Conservation (phyloP, 441 rosid species). For the Eruca vesicaria region DNA sequence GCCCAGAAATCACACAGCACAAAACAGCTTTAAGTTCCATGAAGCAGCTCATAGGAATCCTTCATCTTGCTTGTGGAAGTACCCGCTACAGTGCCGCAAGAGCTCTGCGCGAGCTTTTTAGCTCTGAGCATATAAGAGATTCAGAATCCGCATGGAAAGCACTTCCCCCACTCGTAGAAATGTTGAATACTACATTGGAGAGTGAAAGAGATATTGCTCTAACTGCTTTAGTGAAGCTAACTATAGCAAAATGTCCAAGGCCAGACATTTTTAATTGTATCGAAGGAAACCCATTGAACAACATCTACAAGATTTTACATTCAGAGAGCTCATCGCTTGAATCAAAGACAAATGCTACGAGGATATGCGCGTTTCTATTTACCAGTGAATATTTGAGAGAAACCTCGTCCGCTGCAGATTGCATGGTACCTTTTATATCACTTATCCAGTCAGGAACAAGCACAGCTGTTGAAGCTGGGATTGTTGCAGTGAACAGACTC, state of each 20-base stretch:
- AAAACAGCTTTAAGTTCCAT: constrained; percentile 64
- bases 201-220: constrained; percentile 74
- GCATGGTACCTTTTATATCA: constrained; percentile 62
- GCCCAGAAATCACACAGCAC: constrained; percentile 57
- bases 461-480: constrained; percentile 59
- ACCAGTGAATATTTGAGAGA: constrained; percentile 48
- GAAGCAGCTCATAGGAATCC: constrained; percentile 76
- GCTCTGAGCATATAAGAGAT: constrained; percentile 68
- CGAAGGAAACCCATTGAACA: constrained; percentile 69
- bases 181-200: constrained; percentile 71
- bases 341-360: constrained; percentile 68
- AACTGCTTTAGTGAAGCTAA: constrained; percentile 65
- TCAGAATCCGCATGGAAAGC: constrained; percentile 78
- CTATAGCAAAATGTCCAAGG: constrained; percentile 54
- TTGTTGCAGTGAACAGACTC: constrained; percentile 75
- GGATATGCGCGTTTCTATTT: constrained; percentile 59
- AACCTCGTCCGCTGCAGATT: constrained; percentile 54
- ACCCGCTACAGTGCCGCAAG: constrained; percentile 78
- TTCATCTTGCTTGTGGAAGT: constrained; percentile 64
- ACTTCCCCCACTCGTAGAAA: constrained; percentile 69
- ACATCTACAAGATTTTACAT: constrained; percentile 56
- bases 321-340: constrained; percentile 61
- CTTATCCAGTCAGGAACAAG: constrained; percentile 56
- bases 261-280: constrained; percentile 47
- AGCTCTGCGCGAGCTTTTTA: constrained; percentile 73